A percentile compares a stretch with the other conserved stretches of the same genome.
Conservation (phyloP, 768 basidiomycete species). For the Phanerodontia chrysosporium region DNA sequence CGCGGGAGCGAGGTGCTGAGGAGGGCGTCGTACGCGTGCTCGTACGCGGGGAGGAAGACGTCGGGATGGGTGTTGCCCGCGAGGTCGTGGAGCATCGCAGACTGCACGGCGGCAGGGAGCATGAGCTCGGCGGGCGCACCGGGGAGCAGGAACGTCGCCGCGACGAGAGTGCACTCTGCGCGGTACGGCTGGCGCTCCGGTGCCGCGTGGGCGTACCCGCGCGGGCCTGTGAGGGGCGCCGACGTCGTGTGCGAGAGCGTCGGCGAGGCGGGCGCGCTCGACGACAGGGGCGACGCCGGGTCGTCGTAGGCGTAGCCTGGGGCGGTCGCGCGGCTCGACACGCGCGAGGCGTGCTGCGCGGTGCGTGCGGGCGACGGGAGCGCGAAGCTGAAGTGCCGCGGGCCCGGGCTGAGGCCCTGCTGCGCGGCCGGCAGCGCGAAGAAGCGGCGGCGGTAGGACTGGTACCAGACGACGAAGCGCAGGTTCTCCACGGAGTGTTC, state of each 20-base stretch:
- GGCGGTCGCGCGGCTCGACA: not conserved
- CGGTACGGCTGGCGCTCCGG: conserved; percentile 18
- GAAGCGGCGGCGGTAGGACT: conserved; percentile 36
- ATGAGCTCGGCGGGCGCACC: conserved; percentile 8
- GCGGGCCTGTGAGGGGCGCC: not conserved
- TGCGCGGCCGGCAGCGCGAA: conserved; percentile 22
- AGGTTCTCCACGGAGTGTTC: conserved; percentile 27
- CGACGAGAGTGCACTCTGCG: conserved; percentile 22
- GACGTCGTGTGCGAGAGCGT: conserved; percentile 1
- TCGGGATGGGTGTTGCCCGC: conserved; percentile 33
- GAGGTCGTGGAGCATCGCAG: conserved; percentile 26
- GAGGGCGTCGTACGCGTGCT: conserved; percentile 29
- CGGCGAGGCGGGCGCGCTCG: not conserved
- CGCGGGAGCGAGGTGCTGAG: conserved; percentile 27
- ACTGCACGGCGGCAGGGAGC: conserved; percentile 23
- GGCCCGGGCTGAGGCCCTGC: conserved; percentile 8
- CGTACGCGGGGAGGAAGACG: conserved; percentile 32
- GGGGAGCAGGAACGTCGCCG: conserved; percentile 22
- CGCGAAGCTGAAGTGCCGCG: conserved; percentile 7
- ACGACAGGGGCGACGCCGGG: not conserved
- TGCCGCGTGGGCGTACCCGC: not conserved
- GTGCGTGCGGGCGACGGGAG: conserved; percentile 12
- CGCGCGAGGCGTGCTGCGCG: conserved; percentile 5
- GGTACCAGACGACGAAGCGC: conserved; percentile 30
- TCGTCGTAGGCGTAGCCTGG: not conserved